Conservation (phyloP, 208 protist genomes). For the Phytomonas serpens region DNA sequence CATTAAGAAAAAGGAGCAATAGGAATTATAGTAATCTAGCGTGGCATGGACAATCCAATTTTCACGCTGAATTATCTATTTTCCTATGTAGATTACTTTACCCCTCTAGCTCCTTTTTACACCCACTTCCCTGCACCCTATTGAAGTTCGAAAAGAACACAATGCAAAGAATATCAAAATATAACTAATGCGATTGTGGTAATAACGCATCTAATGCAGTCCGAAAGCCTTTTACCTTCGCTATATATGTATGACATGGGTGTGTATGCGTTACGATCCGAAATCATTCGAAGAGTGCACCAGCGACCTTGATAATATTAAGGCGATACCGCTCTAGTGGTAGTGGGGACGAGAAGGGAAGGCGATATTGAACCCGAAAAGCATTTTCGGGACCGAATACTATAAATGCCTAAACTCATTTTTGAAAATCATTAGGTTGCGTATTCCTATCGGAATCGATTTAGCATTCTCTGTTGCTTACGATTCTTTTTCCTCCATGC, state of each 20-base stretch:
- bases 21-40: background rate
- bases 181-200: background rate
- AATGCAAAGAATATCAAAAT: background rate
- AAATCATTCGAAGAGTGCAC: background rate
- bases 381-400: background rate
- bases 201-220: too few species aligned
- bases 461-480: background rate
- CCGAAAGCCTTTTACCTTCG: background rate
- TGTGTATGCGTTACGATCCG: conserved; percentile 10
- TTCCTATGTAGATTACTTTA: background rate
- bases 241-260: conserved; percentile 10
- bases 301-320: background rate
- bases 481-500: background rate
- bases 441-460: background rate
- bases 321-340: background rate
- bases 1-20: background rate
- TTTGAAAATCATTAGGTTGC: background rate
- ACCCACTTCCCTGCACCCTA: background rate
- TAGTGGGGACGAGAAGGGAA: background rate
- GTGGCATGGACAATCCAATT: background rate
- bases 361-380: background rate
- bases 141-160: background rate
- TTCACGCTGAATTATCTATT: background rate
- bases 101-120: background rate
- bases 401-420: background rate